These are phyloP conservation scores for Apiospora koreana DNA, from an alignment of 2,329 filamentous ascomycete species.

Conservation along the genomic window DNA sequence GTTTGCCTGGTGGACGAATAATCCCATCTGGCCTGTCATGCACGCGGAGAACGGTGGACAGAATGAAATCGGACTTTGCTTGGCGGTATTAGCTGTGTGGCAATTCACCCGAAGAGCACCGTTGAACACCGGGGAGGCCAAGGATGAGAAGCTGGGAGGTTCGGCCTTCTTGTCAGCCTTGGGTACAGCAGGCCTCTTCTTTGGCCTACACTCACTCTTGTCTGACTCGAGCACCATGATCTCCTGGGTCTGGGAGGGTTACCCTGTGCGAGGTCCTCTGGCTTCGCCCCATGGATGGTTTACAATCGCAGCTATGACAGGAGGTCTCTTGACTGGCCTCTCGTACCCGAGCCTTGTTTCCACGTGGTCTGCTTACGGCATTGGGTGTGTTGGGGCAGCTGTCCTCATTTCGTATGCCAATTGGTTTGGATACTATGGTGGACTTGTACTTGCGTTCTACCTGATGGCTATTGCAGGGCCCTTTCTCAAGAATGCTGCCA, in stretches of 20 bases:
- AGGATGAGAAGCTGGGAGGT: conserved; percentile 50
- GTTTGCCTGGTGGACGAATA: conserved; percentile 92
- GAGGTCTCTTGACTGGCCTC: conserved; percentile 75
- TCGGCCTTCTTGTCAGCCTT: conserved; percentile 73
- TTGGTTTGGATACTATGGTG: conserved; percentile 91
- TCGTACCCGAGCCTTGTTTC: conserved; percentile 69
- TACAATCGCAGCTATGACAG: conserved; percentile 85
- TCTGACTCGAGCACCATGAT: conserved; percentile 99
- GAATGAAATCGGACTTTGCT: conserved; percentile 78
- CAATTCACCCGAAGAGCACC: conserved; percentile 71
- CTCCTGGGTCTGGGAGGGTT: conserved; percentile 96
- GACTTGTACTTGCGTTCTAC: conserved; percentile 73
- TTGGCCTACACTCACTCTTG: conserved; percentile 86
- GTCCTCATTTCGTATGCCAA: conserved; percentile 75
- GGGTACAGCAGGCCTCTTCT: conserved; percentile 82
- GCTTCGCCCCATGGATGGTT: conserved; percentile 87
- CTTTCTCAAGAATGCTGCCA: conserved; percentile 74
- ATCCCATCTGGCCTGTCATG: conserved; percentile 95
- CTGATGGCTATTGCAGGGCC: conserved; percentile 77
- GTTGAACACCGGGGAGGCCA: conserved; percentile 39
- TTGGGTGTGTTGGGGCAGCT: conserved; percentile 78
- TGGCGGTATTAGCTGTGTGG: conserved; percentile 75
- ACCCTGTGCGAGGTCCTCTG: conserved; percentile 83
- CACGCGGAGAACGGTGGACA: conserved; percentile 86
- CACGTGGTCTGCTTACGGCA: conserved; percentile 77